These are phyloP conservation scores for Aspergillus affinis DNA, from an alignment of 495 filamentous ascomycete species.

Conservation along the genomic window DNA sequence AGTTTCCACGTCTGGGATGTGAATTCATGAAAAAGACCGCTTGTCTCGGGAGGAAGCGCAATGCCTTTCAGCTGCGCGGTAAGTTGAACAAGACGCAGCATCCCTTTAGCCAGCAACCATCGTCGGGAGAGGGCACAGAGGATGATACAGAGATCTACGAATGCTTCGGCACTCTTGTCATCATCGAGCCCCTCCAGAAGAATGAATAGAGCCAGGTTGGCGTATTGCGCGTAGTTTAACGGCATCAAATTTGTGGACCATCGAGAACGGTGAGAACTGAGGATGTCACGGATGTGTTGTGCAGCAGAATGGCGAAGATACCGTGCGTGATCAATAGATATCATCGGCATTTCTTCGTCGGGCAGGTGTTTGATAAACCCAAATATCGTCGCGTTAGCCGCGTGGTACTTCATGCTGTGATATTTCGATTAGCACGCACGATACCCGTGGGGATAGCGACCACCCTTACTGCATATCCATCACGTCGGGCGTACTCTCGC, in stretches of 20 bases:
- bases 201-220: conserved; percentile 14
- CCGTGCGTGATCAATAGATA: not conserved
- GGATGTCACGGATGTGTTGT: not conserved
- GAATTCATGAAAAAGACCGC: conserved; percentile 19
- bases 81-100: conserved; percentile 21
- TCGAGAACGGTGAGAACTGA: not conserved
- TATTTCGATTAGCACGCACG: not conserved
- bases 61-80: conserved; percentile 11
- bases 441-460: not conserved
- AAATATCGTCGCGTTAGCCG: conserved; percentile 14
- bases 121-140: conserved; percentile 20
- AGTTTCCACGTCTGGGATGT: conserved; percentile 4
- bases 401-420: conserved; percentile 19
- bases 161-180: conserved; percentile 12
- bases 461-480: not conserved
- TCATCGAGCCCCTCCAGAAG: conserved; percentile 21
- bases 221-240: not conserved
- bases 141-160: conserved; percentile 15
- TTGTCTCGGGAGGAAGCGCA: conserved; percentile 14
- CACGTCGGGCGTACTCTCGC: not conserved
- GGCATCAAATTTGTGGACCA: not conserved
- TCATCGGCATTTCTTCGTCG: not conserved
- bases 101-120: conserved; percentile 21
- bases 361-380: not conserved
- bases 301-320: not conserved